Evolutionary conservation across 352 stramenopile species (phyloP).

Genomic region (Globisporangium cystogenes): DNA sequence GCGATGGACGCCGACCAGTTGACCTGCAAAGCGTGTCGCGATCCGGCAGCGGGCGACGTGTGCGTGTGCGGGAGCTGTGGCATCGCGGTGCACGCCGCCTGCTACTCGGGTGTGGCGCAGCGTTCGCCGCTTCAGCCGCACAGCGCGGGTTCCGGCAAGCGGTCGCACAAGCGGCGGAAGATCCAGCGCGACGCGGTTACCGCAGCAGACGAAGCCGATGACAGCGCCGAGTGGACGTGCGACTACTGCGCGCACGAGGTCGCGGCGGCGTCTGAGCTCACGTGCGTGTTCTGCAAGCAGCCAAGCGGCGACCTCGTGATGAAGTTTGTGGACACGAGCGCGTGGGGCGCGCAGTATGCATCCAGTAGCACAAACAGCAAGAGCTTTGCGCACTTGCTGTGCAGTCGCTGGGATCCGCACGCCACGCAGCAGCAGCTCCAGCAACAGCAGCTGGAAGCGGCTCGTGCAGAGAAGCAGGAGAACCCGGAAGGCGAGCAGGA

Average conservation of each 20-base stretch:
- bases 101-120: conserved; percentile 16
- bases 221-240: conserved; percentile 24
- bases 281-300: conserved; percentile 45
- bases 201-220: not conserved
- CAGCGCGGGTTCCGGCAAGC: conserved; percentile 1
- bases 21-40: conserved; percentile 3
- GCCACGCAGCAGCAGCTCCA: conserved; percentile 10
- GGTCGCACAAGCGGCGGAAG: not conserved
- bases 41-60: conserved; percentile 6
- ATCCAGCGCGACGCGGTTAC: not conserved
- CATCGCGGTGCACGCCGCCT: conserved; percentile 26
- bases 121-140: not conserved
- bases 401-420: conserved; percentile 43
- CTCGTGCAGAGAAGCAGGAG: not conserved
- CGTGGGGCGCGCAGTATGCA: not conserved
- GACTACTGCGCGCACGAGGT: conserved; percentile 31
- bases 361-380: not conserved
- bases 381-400: conserved; percentile 39
- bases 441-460: conserved; percentile 2
- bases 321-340: conserved; percentile 21
- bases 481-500: not conserved
- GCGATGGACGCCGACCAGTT: not conserved
- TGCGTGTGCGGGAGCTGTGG: conserved; percentile 26
- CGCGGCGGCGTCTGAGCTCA: conserved; percentile 4
- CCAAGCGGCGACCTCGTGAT: conserved; percentile 12